phyloP scores from a whole-genome alignment of 768 basidiomycete genomes.

The Clitopilus passeckerianus region DNA sequence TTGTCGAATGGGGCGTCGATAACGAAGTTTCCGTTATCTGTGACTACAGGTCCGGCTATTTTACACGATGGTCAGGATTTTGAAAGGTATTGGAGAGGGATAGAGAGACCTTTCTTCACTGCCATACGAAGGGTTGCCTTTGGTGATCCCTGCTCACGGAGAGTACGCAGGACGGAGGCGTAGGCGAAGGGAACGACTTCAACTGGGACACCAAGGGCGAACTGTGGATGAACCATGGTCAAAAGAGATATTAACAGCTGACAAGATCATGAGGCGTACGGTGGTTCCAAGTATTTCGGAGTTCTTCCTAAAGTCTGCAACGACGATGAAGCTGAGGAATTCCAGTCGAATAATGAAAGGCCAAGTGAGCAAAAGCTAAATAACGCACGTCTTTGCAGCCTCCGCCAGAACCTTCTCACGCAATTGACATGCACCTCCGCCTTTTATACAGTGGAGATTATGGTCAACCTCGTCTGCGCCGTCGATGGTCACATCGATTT shows the following conservation, averaged over 20 bases:
- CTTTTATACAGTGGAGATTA: constrained; percentile 90
- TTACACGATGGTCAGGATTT: constrained; percentile 1
- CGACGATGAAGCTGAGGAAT: constrained; percentile 66
- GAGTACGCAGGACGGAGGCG: constrained; percentile 73
- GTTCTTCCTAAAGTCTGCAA: constrained; percentile 97
- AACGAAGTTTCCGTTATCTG: constrained; percentile 96
- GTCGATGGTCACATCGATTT: constrained; percentile 95
- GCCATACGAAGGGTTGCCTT: constrained; percentile 89
- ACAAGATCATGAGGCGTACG: constrained; percentile 38
- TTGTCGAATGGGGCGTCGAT: constrained; percentile 91
- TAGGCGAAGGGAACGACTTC: constrained; percentile 98
- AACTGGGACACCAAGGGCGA: constrained; percentile 84
- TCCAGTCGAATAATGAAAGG: neutral
- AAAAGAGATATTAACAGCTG: neutral
- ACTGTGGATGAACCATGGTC: constrained; percentile 47
- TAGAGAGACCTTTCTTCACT: constrained; percentile 54
- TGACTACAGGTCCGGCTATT: constrained; percentile 88
- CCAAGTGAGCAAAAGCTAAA: constrained; percentile 1
- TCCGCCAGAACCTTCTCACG: constrained; percentile 98
- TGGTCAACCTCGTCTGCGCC: constrained; percentile 97
- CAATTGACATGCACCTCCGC: constrained; percentile 93
- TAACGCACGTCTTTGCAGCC: constrained; percentile 75
- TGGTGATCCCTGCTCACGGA: constrained; percentile 52
- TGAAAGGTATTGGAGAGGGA: neutral
- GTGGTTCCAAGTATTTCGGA: constrained; percentile 74